A percentile compares a stretch with the other conserved stretches of the same genome.
Conservation (phyloP, 352 stramenopile genomes). For the Thalassiosira oceanica region DNA sequence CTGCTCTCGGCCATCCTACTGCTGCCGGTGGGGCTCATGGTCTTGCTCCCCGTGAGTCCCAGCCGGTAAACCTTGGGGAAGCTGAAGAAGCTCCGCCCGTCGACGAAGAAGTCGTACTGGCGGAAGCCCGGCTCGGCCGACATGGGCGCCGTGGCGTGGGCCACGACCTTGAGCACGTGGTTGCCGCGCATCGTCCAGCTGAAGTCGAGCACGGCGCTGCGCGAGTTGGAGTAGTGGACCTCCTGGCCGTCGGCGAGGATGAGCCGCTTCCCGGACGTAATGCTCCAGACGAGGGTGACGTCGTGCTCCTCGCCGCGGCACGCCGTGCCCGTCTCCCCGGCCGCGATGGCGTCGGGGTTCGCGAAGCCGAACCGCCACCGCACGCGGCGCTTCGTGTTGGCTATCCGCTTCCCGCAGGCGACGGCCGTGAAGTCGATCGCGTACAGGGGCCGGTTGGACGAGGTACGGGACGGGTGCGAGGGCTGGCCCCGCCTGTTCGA, state of each 20-base stretch:
- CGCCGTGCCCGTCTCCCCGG: conserved; percentile 69
- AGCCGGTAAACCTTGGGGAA: conserved; percentile 79
- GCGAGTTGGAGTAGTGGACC: conserved; percentile 57
- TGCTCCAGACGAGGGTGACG: conserved; percentile 75
- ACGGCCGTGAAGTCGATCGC: conserved; percentile 80
- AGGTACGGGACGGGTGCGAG: not conserved
- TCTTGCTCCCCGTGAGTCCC: conserved; percentile 20
- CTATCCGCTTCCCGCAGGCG: conserved; percentile 70
- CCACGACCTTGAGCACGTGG: conserved; percentile 76
- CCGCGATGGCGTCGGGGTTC: conserved; percentile 63
- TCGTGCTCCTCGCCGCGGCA: conserved; percentile 82
- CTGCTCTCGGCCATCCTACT: conserved; percentile 22
- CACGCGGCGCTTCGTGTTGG: conserved; percentile 70
- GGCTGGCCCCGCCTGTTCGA: not conserved
- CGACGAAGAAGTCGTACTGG: conserved; percentile 81
- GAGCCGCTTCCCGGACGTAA: conserved; percentile 74
- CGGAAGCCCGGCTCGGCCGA: conserved; percentile 60
- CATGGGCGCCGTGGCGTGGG: conserved; percentile 67
- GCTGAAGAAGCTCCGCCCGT: conserved; percentile 76
- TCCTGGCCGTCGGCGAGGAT: conserved; percentile 72
- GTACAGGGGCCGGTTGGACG: conserved; percentile 51
- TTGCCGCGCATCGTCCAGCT: conserved; percentile 73
- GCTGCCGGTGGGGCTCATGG: not conserved
- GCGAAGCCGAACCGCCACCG: conserved; percentile 80
- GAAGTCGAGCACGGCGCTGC: conserved; percentile 67